phyloP scores from a whole-genome alignment of 306 rosid genomes.

The Dalbergia cochinchinensis region DNA sequence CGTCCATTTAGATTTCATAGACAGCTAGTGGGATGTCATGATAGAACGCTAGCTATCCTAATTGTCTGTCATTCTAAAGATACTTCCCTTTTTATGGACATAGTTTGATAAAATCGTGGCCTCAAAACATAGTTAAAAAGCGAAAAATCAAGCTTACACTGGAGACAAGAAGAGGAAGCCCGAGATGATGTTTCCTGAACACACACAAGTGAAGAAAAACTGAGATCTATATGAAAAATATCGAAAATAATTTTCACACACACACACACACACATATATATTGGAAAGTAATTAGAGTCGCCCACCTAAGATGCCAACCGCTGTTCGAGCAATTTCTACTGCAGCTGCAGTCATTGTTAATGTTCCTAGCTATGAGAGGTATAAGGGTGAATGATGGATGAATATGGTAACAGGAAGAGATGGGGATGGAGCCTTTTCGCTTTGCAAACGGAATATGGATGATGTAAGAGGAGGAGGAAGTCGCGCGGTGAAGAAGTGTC shows the following conservation, averaged over 20 bases:
- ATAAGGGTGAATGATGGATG: neutral
- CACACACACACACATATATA: no score
- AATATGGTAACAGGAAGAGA: no score
- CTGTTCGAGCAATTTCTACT: conserved; percentile 68
- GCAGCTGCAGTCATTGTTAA: conserved; percentile 71
- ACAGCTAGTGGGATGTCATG: neutral
- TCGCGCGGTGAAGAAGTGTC: conserved; percentile 10
- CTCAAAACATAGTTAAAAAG: neutral
- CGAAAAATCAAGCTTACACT: conserved; percentile 60
- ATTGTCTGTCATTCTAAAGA: neutral
- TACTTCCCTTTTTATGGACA: neutral
- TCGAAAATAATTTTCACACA: no score
- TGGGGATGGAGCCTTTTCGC: neutral
- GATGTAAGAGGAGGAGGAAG: neutral
- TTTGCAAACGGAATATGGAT: neutral
- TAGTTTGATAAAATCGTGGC: neutral
- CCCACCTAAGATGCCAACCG: conserved; percentile 73
- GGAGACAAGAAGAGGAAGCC: conserved; percentile 82
- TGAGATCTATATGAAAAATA: neutral
- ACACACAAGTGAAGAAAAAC: neutral
- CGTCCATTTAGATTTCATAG: neutral
- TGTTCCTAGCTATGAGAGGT: neutral
- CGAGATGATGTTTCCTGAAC: conserved; percentile 83
- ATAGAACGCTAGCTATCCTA: neutral
- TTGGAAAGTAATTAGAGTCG: no score